Conservation (phyloP, 495 filamentous ascomycete species). For the Evansstolkia leycettana region DNA sequence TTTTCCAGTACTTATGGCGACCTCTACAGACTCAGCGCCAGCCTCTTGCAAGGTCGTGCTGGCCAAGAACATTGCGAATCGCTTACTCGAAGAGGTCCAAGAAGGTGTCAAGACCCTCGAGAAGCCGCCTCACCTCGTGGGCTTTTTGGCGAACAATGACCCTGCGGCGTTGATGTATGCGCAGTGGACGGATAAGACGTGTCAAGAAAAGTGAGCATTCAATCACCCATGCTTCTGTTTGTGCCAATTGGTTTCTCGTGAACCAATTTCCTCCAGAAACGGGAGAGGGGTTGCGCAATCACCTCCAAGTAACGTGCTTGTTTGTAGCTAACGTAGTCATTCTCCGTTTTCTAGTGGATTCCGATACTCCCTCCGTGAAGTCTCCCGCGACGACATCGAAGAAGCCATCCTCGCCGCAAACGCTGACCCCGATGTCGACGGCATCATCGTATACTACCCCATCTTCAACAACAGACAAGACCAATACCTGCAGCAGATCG, state of each 20-base stretch:
- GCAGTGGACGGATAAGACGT: conserved; percentile 94
- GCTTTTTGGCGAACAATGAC: conserved; percentile 85
- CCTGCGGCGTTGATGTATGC: conserved; percentile 88
- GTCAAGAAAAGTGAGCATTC: conserved; percentile 71
- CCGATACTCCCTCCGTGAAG: conserved; percentile 66
- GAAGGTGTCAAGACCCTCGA: conserved; percentile 57
- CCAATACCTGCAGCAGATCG: conserved; percentile 90
- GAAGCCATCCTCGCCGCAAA: conserved; percentile 76
- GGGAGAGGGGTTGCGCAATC: not conserved
- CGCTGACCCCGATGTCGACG: conserved; percentile 61
- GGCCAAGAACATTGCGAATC: conserved; percentile 71
- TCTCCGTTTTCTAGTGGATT: conserved; percentile 54
- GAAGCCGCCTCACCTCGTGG: conserved; percentile 64
- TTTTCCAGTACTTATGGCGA: conserved; percentile 18
- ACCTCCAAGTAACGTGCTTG: conserved; percentile 1
- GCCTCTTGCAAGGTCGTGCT: conserved; percentile 85
- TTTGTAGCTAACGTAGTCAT: conserved; percentile 14
- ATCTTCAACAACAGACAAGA: conserved; percentile 86
- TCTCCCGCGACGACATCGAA: conserved; percentile 80
- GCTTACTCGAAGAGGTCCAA: conserved; percentile 63
- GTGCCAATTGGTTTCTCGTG: conserved; percentile 10
- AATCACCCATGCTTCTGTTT: conserved; percentile 9
- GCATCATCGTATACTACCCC: conserved; percentile 97
- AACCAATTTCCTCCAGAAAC: not conserved
- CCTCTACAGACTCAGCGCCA: conserved; percentile 16